A percentile compares a stretch with the other conserved stretches of the same genome.
These are phyloP conservation scores for Aspergillus olivimuriae DNA, from an alignment of 495 filamentous ascomycete species.

Conservation along the genomic window DNA sequence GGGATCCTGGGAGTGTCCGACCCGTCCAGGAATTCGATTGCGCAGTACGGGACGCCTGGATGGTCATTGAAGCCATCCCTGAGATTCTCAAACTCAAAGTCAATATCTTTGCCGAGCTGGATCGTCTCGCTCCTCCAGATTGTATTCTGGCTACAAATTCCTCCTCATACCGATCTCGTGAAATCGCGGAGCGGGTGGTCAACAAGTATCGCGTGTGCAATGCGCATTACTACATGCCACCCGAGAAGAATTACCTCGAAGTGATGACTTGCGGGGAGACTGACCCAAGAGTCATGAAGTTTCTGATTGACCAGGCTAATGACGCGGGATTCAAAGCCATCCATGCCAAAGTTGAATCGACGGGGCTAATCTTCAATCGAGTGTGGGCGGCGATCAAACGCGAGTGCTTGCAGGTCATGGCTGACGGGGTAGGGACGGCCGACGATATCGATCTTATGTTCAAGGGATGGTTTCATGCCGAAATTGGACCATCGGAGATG, in stretches of 20 bases:
- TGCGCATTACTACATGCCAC: slow-evolving; percentile 46
- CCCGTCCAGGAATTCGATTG: slow-evolving; percentile 25
- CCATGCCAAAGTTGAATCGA: slow-evolving; percentile 35
- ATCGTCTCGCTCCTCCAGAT: slow-evolving; percentile 11
- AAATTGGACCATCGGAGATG: slow-evolving; percentile 38
- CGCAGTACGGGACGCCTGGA: slow-evolving; percentile 37
- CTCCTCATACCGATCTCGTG: slow-evolving; percentile 14
- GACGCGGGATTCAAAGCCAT: slow-evolving; percentile 38
- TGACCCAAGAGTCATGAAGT: slow-evolving; percentile 33
- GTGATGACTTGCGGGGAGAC: slow-evolving; percentile 45
- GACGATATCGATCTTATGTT: slow-evolving; percentile 40
- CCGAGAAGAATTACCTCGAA: slow-evolving; percentile 35
- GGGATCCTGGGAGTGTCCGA: slow-evolving; percentile 14
- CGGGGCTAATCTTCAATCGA: slow-evolving; percentile 45
- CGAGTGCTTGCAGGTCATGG: slow-evolving; percentile 37
- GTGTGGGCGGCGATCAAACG: slow-evolving; percentile 48
- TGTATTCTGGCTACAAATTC: slow-evolving; percentile 18
- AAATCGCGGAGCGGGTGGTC: slow-evolving; percentile 18
- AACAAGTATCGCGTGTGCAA: slow-evolving; percentile 30
- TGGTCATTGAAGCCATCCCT: slow-evolving; percentile 18
- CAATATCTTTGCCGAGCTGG: slow-evolving; percentile 9
- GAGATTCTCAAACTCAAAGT: slow-evolving; percentile 17
- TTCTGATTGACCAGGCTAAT: slow-evolving; percentile 31
- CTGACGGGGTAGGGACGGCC: slow-evolving; percentile 37
- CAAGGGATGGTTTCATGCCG: slow-evolving; percentile 37